phyloP scores from a whole-genome alignment of 441 rosid species.

The Adansonia rubrostipa region DNA sequence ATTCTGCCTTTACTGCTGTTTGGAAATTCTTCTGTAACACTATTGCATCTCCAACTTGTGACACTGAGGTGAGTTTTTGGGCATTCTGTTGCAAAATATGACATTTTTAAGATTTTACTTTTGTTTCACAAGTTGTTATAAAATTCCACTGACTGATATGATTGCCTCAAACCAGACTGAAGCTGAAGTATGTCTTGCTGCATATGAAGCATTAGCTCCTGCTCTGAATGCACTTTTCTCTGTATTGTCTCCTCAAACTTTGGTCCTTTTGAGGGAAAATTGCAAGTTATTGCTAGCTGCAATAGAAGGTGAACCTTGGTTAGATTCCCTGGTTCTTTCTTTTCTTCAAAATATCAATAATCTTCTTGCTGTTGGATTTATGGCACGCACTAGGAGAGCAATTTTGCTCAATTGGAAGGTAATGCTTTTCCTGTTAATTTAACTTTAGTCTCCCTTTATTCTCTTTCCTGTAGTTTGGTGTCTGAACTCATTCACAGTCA shows the following conservation, averaged over 20 bases:
- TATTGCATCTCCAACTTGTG: constrained; percentile 50
- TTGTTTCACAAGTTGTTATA: not conserved
- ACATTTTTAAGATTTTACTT: constrained; percentile 16
- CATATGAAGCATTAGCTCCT: constrained; percentile 77
- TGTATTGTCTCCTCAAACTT: constrained; percentile 54
- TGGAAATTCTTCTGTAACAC: constrained; percentile 71
- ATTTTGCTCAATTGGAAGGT: constrained; percentile 92
- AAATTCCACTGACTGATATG: constrained; percentile 32
- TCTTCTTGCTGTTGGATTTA: constrained; percentile 70
- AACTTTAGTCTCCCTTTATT: not conserved
- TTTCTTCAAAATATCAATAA: constrained; percentile 75
- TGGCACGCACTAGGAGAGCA: constrained; percentile 79
- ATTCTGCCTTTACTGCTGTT: constrained; percentile 55
- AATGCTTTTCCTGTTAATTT: constrained; percentile 28
- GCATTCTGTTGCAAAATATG: constrained; percentile 25
- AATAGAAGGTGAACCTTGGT: constrained; percentile 51
- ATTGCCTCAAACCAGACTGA: constrained; percentile 54
- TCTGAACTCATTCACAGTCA: not conserved
- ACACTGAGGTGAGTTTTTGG: constrained; percentile 67
- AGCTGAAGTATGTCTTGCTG: constrained; percentile 80
- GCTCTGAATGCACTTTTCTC: constrained; percentile 57
- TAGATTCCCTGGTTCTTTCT: constrained; percentile 65
- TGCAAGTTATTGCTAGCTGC: constrained; percentile 38
- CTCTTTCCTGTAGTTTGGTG: not conserved
- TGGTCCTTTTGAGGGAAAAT: constrained; percentile 52